Base-by-base conservation (phyloP, 345 rosid genomes). In the Melaleuca alternifolia region DNA sequence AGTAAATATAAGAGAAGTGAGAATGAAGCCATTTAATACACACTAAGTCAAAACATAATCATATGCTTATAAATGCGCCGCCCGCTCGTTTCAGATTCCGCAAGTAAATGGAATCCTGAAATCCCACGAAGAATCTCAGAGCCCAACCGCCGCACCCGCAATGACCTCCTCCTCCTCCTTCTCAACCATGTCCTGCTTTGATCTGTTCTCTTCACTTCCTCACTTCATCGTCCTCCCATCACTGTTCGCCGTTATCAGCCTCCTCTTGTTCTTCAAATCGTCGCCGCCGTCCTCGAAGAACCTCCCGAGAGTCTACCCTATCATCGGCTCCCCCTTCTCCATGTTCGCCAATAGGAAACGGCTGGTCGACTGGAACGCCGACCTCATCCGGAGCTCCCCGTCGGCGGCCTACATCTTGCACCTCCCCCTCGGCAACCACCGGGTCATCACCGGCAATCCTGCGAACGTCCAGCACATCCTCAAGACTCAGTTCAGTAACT, bases 361-460 rank as follows among this genome's bases (percentile, higher is more conserved):
- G 18, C 89, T 88, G 44, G 33, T 87, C 23, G 91, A 92, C n/a
- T 94, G 97, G 97, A 89, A 83, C 3, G 87, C 93, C 1, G 91
- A 92, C 46, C 89, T 89, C 59, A 87, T 93, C 41, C 91, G 88
- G 18, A 85, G 75, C 86, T 91, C 92, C 10, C 94, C 93, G 37
- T 85, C 94, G 2, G 92, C 94, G 10, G 92, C 94, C 13, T 92
- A 89, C 18, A 20, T 71, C 75, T 86, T 93, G 51, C 87, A 88
- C 50, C 86, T 87, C 46, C 90, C 90, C 5, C 84, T 92, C 30
- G 93, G 92, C 5, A 10, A 0, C 51, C 85, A 85, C 37, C 86
- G 41, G 6, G 84, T 91, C 87, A 28, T 89, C 86, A 95, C 97
- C 8, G 95, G 93, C 5, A 91, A 95, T 84, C 96, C 96, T 1